phyloP scores from a whole-genome alignment of 148 eudicot genomes.

The Vaccinium macrocarpon region DNA sequence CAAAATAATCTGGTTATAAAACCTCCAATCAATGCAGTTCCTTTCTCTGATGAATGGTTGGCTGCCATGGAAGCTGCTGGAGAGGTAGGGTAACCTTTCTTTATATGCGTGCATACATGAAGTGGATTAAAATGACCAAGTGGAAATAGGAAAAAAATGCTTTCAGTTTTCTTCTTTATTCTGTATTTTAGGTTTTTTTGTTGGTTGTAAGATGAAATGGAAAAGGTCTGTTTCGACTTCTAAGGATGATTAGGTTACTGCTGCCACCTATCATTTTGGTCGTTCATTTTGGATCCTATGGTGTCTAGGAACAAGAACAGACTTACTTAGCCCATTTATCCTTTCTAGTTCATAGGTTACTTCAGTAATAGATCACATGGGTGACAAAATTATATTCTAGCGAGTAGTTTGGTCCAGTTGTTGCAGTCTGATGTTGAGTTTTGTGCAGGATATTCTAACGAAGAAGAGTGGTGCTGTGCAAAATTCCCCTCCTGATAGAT shows the following conservation, averaged over 20 bases:
- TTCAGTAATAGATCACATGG: not conserved
- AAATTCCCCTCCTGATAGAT: conserved; percentile 82
- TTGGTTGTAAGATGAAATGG: not conserved
- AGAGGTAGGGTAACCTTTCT: conserved; percentile 54
- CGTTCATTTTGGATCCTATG: not conserved
- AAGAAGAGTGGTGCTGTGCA: conserved; percentile 87
- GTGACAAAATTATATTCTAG: not conserved
- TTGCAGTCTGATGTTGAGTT: conserved; percentile 10
- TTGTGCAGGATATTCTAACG: conserved; percentile 73
- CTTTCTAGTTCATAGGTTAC: not conserved
- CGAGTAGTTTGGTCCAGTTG: not conserved
- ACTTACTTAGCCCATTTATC: not conserved
- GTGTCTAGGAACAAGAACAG: not conserved
- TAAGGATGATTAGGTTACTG: not conserved
- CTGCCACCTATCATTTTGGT: not conserved
- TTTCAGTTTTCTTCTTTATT: not conserved
- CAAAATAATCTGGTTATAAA: conserved; percentile 22
- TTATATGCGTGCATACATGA: not conserved
- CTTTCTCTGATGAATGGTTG: conserved; percentile 98
- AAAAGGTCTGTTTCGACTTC: not conserved
- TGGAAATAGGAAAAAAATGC: not conserved
- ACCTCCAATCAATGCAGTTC: conserved; percentile 60
- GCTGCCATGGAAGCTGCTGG: conserved; percentile 98
- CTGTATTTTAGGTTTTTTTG: not conserved
- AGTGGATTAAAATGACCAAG: not conserved